Base-by-base conservation (phyloP, 805 yeast genomes). In the Saturnispora mendoncae region DNA sequence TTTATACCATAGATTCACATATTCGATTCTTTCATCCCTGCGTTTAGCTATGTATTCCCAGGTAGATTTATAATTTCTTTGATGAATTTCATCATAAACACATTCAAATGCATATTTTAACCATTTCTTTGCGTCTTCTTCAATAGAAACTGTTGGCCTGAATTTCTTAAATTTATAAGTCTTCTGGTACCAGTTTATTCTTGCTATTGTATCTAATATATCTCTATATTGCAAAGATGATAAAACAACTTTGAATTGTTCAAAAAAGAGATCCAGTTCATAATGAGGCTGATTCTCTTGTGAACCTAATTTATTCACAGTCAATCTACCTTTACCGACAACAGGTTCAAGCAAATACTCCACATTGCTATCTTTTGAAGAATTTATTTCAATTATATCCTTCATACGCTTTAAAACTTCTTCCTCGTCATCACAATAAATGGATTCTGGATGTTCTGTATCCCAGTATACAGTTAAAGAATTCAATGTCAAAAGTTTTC, bases 191-290 rank as follows among this genome's bases (percentile, higher is more conserved):
- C 90, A 76, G 47, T 84, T 86, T 55, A 85, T 76, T 46, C 80
- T 78, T 2, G 95, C 84, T 6, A 88, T 77, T 1, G 94, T 79
- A 69, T 84, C 76, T 27, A 94, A 65, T 2, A 85, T 69, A 54
- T 84, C 92, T 31, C 82, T 70, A 58, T 92, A 92, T 57, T 90
- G 97, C 39, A 74, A 72, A 42, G 90, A 78, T 56, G 90, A 92
- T 43, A 92, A 66, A 42, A 81, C 85, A 12, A 94, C 65, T n/a
- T 94, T 83, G 52, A 94, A 80, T 54, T 92, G 94, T 39, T 88
- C 88, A 58, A 88, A 92, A 47, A 79, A 74, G 39, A 92, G 64
- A 45, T 84, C 83, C 0, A 87, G 74, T 30, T 75, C 71, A 17
- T 85, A 69, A 56, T 84, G 92, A 6, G 92, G 92, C 18, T 61